These are phyloP conservation scores for Penicillium digitatum DNA, from an alignment of 2,329 filamentous ascomycete genomes.

Conservation along the genomic window DNA sequence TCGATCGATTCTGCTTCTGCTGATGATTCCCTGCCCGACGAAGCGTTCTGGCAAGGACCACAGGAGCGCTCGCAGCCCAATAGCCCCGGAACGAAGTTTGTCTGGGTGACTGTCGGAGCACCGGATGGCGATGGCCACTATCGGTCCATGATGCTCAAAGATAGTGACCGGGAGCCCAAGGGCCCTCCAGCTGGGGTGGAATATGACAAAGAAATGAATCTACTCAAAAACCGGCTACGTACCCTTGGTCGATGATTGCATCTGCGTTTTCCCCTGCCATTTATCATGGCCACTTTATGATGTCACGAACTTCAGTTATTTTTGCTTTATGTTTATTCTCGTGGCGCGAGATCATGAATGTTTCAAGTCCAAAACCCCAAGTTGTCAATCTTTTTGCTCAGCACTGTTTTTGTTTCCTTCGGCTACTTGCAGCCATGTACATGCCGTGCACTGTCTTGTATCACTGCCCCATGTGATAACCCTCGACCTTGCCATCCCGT, in stretches of 20 bases:
- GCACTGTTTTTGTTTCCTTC: background rate
- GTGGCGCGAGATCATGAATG: background rate
- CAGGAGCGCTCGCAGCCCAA: conserved; percentile 40
- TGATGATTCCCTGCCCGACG: conserved; percentile 18
- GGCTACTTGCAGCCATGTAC: background rate
- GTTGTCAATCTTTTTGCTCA: background rate
- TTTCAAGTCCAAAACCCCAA: background rate
- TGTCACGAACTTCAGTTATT: conserved; percentile 24
- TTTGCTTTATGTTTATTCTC: conserved; percentile 3
- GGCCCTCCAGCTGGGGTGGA: conserved; percentile 12
- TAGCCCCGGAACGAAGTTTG: conserved; percentile 49
- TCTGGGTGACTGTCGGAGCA: conserved; percentile 51
- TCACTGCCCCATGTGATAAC: background rate
- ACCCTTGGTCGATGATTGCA: conserved; percentile 21
- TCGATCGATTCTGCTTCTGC: conserved; percentile 11
- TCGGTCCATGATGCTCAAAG: conserved; percentile 37
- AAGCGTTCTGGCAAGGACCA: conserved; percentile 42
- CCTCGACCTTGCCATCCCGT: background rate
- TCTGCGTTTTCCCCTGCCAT: conserved; percentile 8
- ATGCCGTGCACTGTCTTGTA: background rate
- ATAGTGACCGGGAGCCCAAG: conserved; percentile 17
- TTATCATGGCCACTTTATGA: conserved; percentile 19
- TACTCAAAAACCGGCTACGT: conserved; percentile 29
- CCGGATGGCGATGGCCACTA: conserved; percentile 47
- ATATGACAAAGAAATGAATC: conserved; percentile 29